Base-by-base conservation (phyloP, 1,139 yeast species). In the Taphrina confusa region DNA sequence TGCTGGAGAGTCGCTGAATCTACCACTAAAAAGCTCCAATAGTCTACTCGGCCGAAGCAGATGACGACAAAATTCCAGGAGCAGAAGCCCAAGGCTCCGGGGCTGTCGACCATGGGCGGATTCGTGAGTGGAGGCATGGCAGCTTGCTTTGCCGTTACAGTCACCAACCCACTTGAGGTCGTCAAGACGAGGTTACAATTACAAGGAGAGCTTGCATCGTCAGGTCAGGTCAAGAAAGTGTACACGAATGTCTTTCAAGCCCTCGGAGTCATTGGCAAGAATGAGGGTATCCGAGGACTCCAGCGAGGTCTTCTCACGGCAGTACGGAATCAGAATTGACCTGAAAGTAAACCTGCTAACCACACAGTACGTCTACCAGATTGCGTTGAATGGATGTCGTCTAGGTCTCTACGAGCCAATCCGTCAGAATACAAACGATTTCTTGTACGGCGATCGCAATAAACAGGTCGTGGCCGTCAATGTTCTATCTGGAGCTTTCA, bases 111-210 rank as follows among this genome's bases (percentile, higher is more conserved):
- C 0, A 67, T 80, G 8, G 96, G 96, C 25, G 95, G 97, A 2
- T 90, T 91, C 68, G 70, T 85, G 4, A 97, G 97, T 12, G 98
- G 97, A 61, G 96, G 96, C 4, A 66, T 89, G 9, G 98, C 98
- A 0, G 97, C 97, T 2, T 91, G 97, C 75, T 95, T 95, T 58
- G 97, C 98, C 0, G 98, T 92, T 37, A 92, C 97, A 0, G 86
- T 91, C 72, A 91, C 97, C 9, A 92, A 92, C 70, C 98, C 98
- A 6, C 86, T 92, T 63, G 98, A 92, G 71, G 78, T 92, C 66
- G 89, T 91, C 69, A 92, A 92, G 75, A 92, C 95, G 2, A 66
- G 73, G 69, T 60, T 92, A 95, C 98, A 92, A 73, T 77, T 92
- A 44, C 97, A 92, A 74, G 98, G 98, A 61, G 97, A 92, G 73